Percentiles rank a stretch among this genome's conserved stretches.
Evolutionary conservation across 345 rosid genomes (phyloP).

Genomic region (Eucalyptus coolabah): DNA sequence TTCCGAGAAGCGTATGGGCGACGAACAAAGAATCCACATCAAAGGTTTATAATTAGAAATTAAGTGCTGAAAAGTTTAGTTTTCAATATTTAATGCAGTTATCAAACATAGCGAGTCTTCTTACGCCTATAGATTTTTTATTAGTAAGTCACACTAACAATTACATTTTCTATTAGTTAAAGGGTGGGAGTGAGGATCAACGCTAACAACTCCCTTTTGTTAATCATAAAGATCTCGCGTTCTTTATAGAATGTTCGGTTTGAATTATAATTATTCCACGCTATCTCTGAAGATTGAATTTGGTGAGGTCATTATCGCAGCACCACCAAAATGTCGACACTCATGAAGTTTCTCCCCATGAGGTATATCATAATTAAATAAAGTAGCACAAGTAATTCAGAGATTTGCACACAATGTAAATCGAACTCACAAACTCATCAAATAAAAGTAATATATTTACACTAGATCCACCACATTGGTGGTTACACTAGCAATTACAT

Average conservation of each 20-base stretch:
- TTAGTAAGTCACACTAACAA: background rate
- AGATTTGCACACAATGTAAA: background rate
- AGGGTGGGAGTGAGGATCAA: background rate
- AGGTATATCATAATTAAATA: background rate
- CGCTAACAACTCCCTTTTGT: background rate
- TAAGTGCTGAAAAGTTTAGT: background rate
- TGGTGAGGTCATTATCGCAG: accelerated
- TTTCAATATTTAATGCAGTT: background rate
- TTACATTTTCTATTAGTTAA: background rate
- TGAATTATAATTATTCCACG: accelerated
- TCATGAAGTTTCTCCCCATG: background rate
- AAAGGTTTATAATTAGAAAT: background rate
- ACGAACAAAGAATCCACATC: background rate
- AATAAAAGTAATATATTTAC: background rate
- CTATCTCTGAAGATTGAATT: background rate
- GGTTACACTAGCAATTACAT: background rate
- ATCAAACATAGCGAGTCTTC: background rate
- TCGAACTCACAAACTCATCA: background rate
- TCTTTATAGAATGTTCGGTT: accelerated
- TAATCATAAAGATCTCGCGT: background rate
- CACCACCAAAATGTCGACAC: background rate
- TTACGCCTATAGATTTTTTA: background rate
- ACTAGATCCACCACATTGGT: background rate
- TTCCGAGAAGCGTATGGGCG: background rate
- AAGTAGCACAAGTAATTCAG: background rate